phyloP scores from a whole-genome alignment of 768 basidiomycete species.

The Neoboletus brunneissimus region DNA sequence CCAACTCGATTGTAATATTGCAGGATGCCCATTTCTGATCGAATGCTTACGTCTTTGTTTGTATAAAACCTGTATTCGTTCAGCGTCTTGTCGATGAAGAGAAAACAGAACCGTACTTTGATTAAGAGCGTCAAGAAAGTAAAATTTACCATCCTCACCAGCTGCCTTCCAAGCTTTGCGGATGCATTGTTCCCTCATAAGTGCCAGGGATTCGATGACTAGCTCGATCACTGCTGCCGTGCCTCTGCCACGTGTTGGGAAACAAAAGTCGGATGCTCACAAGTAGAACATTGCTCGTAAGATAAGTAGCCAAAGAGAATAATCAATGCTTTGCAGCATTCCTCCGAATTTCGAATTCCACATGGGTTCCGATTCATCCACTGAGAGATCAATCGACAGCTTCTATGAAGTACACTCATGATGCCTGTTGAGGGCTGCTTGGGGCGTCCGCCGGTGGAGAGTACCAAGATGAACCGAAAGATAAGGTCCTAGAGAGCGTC shows the following conservation, averaged over 20 bases:
- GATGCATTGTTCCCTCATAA: slow-evolving; percentile 7
- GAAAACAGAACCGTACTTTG: slow-evolving; percentile 17
- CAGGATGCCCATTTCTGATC: background rate
- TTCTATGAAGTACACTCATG: slow-evolving; percentile 17
- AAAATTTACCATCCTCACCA: slow-evolving; percentile 6
- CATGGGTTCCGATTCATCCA: slow-evolving; percentile 24
- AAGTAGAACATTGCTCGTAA: slow-evolving; percentile 16
- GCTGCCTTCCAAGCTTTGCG: slow-evolving; percentile 25
- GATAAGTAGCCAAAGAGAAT: slow-evolving; percentile 25
- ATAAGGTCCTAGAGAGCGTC: slow-evolving; percentile 17
- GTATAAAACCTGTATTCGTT: slow-evolving; percentile 14
- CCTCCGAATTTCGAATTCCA: slow-evolving; percentile 27
- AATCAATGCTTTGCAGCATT: slow-evolving; percentile 31
- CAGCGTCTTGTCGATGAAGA: background rate
- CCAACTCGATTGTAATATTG: background rate
- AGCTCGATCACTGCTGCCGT: slow-evolving; percentile 18
- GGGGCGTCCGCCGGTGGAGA: slow-evolving; percentile 13
- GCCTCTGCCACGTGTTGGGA: background rate
- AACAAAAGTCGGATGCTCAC: slow-evolving; percentile 12
- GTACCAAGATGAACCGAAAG: slow-evolving; percentile 22
- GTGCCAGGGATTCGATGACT: slow-evolving; percentile 20
- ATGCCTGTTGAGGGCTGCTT: slow-evolving; percentile 17
- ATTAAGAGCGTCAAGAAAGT: slow-evolving; percentile 13
- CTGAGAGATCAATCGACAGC: slow-evolving; percentile 20
- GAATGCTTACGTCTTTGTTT: slow-evolving; percentile 16